Base-by-base conservation (phyloP, 2,329 filamentous ascomycete genomes). In the Capronia epimyces region DNA sequence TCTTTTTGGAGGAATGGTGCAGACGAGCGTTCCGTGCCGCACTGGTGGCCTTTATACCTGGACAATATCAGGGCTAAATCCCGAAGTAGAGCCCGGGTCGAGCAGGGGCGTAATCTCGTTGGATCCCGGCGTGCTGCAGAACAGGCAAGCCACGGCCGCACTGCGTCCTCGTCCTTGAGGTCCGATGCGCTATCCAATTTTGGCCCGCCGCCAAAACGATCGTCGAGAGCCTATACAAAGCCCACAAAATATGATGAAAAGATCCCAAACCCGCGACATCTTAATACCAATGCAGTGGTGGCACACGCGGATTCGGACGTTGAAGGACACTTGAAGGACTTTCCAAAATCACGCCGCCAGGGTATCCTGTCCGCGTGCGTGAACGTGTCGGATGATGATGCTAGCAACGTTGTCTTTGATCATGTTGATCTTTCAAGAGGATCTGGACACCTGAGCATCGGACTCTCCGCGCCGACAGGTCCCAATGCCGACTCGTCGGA, bases 1-100 rank as follows among this genome's bases (percentile, higher is more conserved):
- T 57, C 58, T 36, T 67, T 72, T 49, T 69, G 68, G 64, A 66
- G 65, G 48, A 60, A 67, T 49, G 64, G 60, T 55, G 56, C 52
- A 20, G 53, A 62, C 24, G 56, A 62, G 25, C 54, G 63, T 31
- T 65, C 70, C 25, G 55, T 62, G 47, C 58, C 65, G 18, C 50
- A 60, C 43, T 69, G 68, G 67, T 66, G 65, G 57, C 58, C 65
- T 31, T 54, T 64, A 25, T 62, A 67, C 27, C 52, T 67, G 15
- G 60, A 64, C 31, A 39, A 53, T 15, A 46, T 60, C 32, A 44
- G 57, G 18, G 39, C 47, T 34, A 37, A 42, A 13, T 42, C 46
- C 8, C 40, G 48, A 15, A 16, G 43, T 43, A 36, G 16, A 27
- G 22, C 16, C 15, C 12, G 16, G 8, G 18, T 41, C 31, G 39